Base-by-base conservation (phyloP, 805 yeast genomes). In the Phaffomyces antillensis region DNA sequence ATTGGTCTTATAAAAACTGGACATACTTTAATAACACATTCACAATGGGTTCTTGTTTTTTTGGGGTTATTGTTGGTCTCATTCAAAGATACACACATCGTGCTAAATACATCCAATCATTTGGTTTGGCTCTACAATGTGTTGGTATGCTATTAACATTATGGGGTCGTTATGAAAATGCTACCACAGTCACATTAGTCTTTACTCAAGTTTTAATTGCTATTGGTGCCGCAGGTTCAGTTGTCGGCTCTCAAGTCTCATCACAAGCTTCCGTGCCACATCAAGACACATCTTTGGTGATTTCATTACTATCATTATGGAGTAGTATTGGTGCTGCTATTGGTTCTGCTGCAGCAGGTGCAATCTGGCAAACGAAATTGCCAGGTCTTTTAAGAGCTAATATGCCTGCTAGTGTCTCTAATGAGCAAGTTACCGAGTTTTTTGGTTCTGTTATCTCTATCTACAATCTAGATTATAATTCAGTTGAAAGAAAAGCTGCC, bases 261-360 rank as follows among this genome's bases (percentile, higher is more conserved):
- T 56, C 63, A 2, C 68, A 65, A 52, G 70, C 70, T 8, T 61
- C 69, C 10, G 70, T 68, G 18, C 67, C 67, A 40, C 65, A 62
- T 48, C 65, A 66, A 41, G 70, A 65, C 54, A 56, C 65, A 47
- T 65, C 72, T 16, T 53, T 62, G 48, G 61, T 62, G 43, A 63
- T 69, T 36, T 59, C 71, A 1, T 42, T 69, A 28, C 48, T 67
- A 33, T 55, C 60, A 32, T 52, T 67, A 37, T 62, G 59, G 53
- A 50, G 63, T 7, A 48, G 55, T 18, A 59, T 67, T 44, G 73
- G 71, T 41, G 57, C 59, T 39, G 64, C 70, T 20, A 57, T 68
- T 41, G 73, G 72, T 34, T 37, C 52, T 36, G 68, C 72, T 8
- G 59, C 67, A 38, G 52, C 65, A n/a, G 65, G 62, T 47, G 65